Base-by-base conservation (phyloP, 2,329 filamentous ascomycete species). In the Neoarthrinium moseri region DNA sequence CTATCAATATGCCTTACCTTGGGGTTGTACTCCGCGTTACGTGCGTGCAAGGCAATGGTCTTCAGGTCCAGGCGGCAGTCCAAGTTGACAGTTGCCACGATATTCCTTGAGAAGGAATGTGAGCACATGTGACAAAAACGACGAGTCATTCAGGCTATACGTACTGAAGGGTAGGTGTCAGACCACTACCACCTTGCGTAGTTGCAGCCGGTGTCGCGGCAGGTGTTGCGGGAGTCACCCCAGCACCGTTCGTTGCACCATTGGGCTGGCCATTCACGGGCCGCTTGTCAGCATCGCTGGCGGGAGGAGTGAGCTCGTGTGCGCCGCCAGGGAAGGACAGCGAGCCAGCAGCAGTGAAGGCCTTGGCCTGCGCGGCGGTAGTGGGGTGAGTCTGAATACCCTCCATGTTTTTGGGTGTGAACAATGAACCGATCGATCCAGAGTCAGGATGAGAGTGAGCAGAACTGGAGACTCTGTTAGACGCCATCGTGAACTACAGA, bases 21-120 rank as follows among this genome's bases (percentile, higher is more conserved):
- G 52, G 91, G 91, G 67, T 96, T 96, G 79, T 96, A 96, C 78
- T 97, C 94, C 54, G 94, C 94, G 69, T 97, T 99, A 72, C 94
- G 86, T 54, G 94, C 94, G 72, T 99, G 94, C 67, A 97, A 81
- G 60, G 94, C 94, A 68, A 99, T 97, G 60, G 94, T 97, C 87
- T 97, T 97, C 58, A 99, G 81, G 68, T 99, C 94, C 74, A 97
- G 77, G 60, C 92, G 91, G 74, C 92, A 96, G 77, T 95, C 90
- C 65, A 97, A 81, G 71, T 97, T 97, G 77, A 97, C 94, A 59
- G 94, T 99, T 58, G 94, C 92, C 71, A 97, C 92, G 74, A 97
- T 96, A 77, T 97, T 96, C 85, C 90, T 95, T 90, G 50, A 64
- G 53, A 55, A 63, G 61, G 63, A 59, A 68, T 66, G 76, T 83